Evolutionary conservation across 2,329 filamentous ascomycete species (phyloP), one percentile per base, ranked within the genome.

Genomic region (Beauveria australis): DNA sequence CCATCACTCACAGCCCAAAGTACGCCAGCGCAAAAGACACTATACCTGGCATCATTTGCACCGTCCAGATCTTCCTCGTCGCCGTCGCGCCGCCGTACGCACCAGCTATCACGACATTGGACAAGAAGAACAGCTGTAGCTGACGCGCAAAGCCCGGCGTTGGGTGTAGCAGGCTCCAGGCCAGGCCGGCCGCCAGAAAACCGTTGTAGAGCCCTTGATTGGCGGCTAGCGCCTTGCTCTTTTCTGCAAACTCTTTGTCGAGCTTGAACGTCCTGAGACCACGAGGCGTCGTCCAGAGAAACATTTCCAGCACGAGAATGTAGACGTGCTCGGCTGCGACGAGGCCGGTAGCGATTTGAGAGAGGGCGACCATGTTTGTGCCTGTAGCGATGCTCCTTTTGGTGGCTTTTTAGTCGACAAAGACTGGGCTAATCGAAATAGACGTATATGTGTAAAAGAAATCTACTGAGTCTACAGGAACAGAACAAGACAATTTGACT

Each of bases 121-220:
- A 72, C 24, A 77, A 69, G 69, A 81, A 81, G 66, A 81, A 81
- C n/a, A 78, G 63, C 46, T 72, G 69, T 53, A 81, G 70, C 69
- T 81, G 76, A 3, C 59, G 64, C 18, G 72, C 74, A 61, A 81
- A 75, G 43, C 69, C 74, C 7, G 70, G 59, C 6, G 73, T 71
- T 1, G 79, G 77, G 65, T 81, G 78, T 3, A 70, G n/a, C n/a
- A 80, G 63, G 3, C 75, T 73, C 79, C 79, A 81, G 28, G 70
- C 61, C 2, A 81, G 67, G 0, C 79, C 79, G 1, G 78, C 78
- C 3, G 78, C 75, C n/a, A 81, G 71, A 59, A 81, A 80, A 47
- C 79, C 79, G 66, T 81, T 81, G 70, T 81, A 81, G 6, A 81
- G 71, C 22, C 79, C 79, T 66, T 81, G 79, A 67, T 81, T 81